Base-by-base conservation (phyloP, 1,284 basidiomycete genomes). In the Rhodotorula sp. region DNA sequence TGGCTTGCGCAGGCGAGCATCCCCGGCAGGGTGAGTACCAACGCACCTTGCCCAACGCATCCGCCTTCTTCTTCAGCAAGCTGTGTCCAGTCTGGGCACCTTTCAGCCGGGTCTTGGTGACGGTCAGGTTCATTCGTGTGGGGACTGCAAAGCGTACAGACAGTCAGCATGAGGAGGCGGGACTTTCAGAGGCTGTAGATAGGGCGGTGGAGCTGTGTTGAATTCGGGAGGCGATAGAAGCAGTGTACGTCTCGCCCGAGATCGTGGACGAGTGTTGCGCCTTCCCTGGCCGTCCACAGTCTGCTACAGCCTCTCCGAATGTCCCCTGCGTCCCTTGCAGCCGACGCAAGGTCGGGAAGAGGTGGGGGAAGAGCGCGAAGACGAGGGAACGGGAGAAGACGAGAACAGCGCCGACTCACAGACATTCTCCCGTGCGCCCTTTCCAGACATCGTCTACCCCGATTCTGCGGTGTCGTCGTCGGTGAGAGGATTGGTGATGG, bases 51-150 rank as follows among this genome's bases (percentile, higher is more conserved):
- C 68, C 75, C 60, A 78, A 71, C 1, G 77, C 77, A 55, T 78
- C 77, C 3, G 70, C 92, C 83, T 98, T 98, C 87, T 96, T 96
- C 57, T 95, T 95, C 52, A 99, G 86, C 24, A 99, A 84, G 0
- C 93, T 97, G 82, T 99, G 95, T 15, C 95, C 95, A 0, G 94
- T 98, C 82, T 98, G 94, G 11, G 96, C 96, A 37, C 95, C 90
- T 81, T 98, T 99, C 71, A 98, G 85, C 56, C 95, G 87, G 53
- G 88, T 84, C 81, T 98, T 98, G 69, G 92, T 97, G 79, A 92
- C 89, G 56, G 93, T 96, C 60, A 99, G 85, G 62, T 78, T 81
- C 78, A 81, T 80, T 18, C 81, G 78, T 47, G 81, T 82, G 22
- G 76, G 76, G 54, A 77, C 74, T 75, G 65, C 6, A 9, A 44